These are phyloP conservation scores for Aphanomyces cochlioides DNA, from an alignment of 352 stramenopile species.

Conservation along the genomic window DNA sequence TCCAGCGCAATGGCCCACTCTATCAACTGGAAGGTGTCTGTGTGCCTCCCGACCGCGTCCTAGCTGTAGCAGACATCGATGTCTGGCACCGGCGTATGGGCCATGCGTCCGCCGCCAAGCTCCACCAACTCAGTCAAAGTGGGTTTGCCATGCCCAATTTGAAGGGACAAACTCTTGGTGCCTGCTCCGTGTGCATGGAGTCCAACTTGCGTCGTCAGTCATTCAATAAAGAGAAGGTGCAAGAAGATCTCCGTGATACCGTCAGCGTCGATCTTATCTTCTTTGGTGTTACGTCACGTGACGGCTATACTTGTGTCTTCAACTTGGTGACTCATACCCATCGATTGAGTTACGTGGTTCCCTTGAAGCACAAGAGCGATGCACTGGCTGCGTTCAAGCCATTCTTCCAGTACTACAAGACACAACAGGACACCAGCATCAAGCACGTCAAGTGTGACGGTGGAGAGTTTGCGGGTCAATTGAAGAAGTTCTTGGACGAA, in stretches of 20 bases:
- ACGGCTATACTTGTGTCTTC: conserved; percentile 1
- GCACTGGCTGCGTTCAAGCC: neutral
- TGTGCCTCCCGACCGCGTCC: neutral
- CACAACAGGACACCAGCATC: conserved; percentile 7
- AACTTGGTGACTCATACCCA: conserved; percentile 3
- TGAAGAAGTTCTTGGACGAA: neutral
- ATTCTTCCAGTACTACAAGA: conserved; percentile 14
- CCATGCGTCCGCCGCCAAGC: conserved; percentile 1
- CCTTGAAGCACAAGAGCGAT: conserved; percentile 1
- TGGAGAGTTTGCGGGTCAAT: conserved; percentile 21
- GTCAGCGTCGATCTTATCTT: conserved; percentile 14
- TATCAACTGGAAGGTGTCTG: neutral
- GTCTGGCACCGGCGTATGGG: conserved; percentile 19
- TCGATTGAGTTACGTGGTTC: neutral
- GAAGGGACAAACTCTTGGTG: neutral
- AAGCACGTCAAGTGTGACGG: conserved; percentile 15
- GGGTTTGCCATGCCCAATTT: conserved; percentile 5
- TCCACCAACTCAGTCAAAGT: neutral
- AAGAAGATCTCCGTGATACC: conserved; percentile 9
- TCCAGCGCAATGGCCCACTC: conserved; percentile 1
- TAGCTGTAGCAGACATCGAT: neutral
- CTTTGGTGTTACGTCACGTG: conserved; percentile 14
- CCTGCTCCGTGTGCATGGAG: neutral
- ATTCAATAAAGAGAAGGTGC: conserved; percentile 3
- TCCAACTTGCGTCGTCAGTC: neutral